Evolutionary conservation across 352 stramenopile species (phyloP), one percentile per base, ranked within the genome.

Genomic region (Globisporangium takayamanum): DNA sequence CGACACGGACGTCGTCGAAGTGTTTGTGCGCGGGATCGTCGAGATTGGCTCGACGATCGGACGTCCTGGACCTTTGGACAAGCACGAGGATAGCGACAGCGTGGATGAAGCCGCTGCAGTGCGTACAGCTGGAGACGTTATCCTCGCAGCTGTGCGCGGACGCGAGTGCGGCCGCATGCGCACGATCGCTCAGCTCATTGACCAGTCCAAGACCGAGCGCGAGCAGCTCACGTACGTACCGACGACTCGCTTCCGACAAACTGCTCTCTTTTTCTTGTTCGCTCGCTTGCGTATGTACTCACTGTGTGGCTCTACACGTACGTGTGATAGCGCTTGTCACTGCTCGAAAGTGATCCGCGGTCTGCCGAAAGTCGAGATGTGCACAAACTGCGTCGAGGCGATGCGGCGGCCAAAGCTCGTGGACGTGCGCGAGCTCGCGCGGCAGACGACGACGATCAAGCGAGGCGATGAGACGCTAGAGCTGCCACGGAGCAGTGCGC

Each of bases 301-400:
- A 41, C 6, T 41, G 36, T 41, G 36, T 41, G 36, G 6, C 36
- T 7, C 7, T 41, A 41, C 2, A n/a, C 61, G 37, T 10, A 51
- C 14, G 16, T n/a, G 2, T 5, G 44, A 25, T 44, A 85, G 78
- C 37, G 73, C 41, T 15, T 88, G 78, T 54, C 72, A 80, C 53
- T 88, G 78, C 50, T 88, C 78, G 0, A 80, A 73, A 39, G 51
- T 82, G 20, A 50, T 88, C 16, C 57, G 50, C 7, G 69, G 74
- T 0, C 63, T 88, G 33, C 68, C 75, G 12, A 82, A 82, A 54
- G 68, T 84, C 37, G 78, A 84, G 64, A 76, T 88, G 59, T 88
- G 78, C 54, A 80, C 75, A 0, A 70, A 65, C 33, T 88, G 78
- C 45, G 62, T 55, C 55, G 64, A 80, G 52, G 66, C 69, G 25